Evolutionary conservation across 106 monocot species (phyloP), one percentile per base, ranked within the genome.

Genomic region (Dendrobium nobile): DNA sequence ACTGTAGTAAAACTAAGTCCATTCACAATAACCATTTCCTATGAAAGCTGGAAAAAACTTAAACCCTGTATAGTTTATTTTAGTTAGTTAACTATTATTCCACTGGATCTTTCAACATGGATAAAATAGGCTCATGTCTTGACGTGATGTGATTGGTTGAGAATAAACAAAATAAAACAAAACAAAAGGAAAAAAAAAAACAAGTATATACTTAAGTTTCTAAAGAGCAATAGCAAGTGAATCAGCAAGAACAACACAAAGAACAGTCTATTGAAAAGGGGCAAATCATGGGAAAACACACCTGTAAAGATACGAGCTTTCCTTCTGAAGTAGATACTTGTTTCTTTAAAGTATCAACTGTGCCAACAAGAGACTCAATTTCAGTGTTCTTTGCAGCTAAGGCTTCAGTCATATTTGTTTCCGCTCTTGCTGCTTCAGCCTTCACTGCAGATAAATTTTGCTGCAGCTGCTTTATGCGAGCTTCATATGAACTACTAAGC

Each of bases 381-480:
- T 98, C 97, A 72, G 87, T 75, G 75, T 98, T 98, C 78, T 98
- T 98, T 77, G 92, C 92, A 84, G 79, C 82, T 77, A 98, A 84
- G 78, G 91, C 94, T 76, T 92, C 97, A 72, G 86, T 41, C 89
- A 98, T 89, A 84, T 84, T 92, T 51, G 86, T 86, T 85, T 98
- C 97, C 41, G 79, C 85, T 88, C 88, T 86, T 77, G 84, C 73
- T 72, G 77, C 88, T 88, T 98, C 97, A 78, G 80, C 43, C 78
- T 81, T 94, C 26, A 83, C 77, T 65, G 80, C 82, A 82, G 92
- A 94, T 83, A 98, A 73, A 42, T 94, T 89, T 87, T 92, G 88
- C 75, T 92, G 85, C 13, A 98, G 88, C 82, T 98, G 94, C 79
- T 92, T 98, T 91, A 98, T 85, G 45, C 80, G 90, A 79, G 85